Percentiles rank a stretch among this genome's conserved stretches.
phyloP scores from a whole-genome alignment of 2,329 filamentous ascomycete species.

The Diaporthe citri region DNA sequence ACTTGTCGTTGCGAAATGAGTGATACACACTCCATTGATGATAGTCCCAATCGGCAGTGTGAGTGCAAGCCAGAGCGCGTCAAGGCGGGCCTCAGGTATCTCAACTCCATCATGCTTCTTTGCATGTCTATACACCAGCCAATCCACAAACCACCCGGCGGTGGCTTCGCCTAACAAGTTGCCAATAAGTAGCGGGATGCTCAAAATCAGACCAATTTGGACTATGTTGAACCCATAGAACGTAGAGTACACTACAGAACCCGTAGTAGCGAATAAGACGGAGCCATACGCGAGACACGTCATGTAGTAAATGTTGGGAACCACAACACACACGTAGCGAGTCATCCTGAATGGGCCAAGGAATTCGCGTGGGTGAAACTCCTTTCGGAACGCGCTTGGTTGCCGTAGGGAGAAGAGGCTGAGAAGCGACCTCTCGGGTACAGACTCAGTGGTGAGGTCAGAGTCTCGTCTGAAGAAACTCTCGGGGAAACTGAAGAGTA shows the following conservation, averaged over 20 bases:
- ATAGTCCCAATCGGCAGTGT: conserved; percentile 1
- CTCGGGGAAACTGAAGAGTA: neutral
- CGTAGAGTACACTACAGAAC: conserved; percentile 5
- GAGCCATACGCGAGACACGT: conserved; percentile 9
- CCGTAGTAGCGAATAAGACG: conserved; percentile 11
- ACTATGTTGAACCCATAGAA: conserved; percentile 8
- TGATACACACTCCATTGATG: conserved; percentile 17
- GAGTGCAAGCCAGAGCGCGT: conserved; percentile 17
- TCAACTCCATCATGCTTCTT: conserved; percentile 11
- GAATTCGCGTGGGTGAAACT: neutral
- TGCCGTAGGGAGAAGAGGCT: conserved; percentile 2
- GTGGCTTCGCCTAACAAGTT: conserved; percentile 7
- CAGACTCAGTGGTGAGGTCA: neutral
- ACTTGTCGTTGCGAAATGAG: neutral
- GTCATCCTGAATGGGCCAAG: conserved; percentile 2
- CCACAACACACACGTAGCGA: conserved; percentile 2
- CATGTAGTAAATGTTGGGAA: conserved; percentile 17
- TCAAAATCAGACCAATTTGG: conserved; percentile 8
- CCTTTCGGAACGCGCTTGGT: conserved; percentile 2
- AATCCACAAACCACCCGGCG: conserved; percentile 21
- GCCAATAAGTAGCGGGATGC: neutral
- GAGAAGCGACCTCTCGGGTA: conserved; percentile 3
- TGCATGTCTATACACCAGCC: conserved; percentile 11
- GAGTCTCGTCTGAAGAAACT: neutral
- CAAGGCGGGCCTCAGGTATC: conserved; percentile 5